Conservation (phyloP, 140 eudicot species). For the Bidens hawaiensis region DNA sequence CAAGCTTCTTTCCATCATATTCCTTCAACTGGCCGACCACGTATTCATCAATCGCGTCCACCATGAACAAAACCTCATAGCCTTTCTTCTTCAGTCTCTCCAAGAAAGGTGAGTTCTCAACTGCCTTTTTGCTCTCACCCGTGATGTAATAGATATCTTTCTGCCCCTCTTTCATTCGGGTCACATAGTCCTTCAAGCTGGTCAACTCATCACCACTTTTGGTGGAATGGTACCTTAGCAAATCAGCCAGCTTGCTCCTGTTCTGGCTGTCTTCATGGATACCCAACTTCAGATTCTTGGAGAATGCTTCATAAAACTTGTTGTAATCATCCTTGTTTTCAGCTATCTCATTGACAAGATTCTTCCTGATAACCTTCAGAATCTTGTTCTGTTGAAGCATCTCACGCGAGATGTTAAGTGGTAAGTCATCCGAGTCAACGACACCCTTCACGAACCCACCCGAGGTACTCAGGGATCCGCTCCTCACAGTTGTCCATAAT, state of each 20-base stretch:
- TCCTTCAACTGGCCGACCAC: slow-evolving; percentile 65
- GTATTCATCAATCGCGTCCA: slow-evolving; percentile 68
- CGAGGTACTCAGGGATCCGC: slow-evolving; percentile 60
- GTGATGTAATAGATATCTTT: slow-evolving; percentile 64
- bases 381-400: no score
- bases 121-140: no score
- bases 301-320: no score
- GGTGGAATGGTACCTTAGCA: slow-evolving; percentile 63
- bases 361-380: no score
- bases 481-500: slow-evolving; percentile 79
- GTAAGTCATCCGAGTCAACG: slow-evolving; percentile 69
- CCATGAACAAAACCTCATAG: slow-evolving; percentile 63
- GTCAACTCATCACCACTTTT: slow-evolving; percentile 71
- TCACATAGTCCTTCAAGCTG: slow-evolving; percentile 61
- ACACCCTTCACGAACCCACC: slow-evolving; percentile 69
- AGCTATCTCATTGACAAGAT: no score
- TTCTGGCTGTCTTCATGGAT: slow-evolving; percentile 71
- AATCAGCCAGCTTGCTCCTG: slow-evolving; percentile 53
- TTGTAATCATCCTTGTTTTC: no score
- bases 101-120: slow-evolving; percentile 65
- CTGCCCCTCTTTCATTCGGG: slow-evolving; percentile 68
- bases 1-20: slow-evolving; percentile 65
- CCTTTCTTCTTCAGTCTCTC: slow-evolving; percentile 65
- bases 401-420: no score
- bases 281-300: no score